phyloP scores from a whole-genome alignment of 2,329 filamentous ascomycete genomes.

The Aureobasidium sp. region DNA sequence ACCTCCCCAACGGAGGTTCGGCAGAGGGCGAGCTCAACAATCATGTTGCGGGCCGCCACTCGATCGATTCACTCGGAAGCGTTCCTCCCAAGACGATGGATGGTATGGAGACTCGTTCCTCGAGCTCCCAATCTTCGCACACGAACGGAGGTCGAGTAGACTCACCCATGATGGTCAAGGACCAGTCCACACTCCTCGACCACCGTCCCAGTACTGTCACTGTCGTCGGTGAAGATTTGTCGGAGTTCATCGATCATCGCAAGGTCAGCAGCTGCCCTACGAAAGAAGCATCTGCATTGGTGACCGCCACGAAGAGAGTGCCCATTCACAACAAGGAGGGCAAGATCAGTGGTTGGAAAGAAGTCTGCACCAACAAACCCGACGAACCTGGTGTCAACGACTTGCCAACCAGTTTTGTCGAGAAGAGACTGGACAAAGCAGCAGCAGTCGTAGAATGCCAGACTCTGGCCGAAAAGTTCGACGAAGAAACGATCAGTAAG shows the following conservation, averaged over 20 bases:
- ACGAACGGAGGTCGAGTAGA: background rate
- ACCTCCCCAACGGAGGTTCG: background rate
- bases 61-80: background rate
- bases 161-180: slow-evolving; percentile 1
- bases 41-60: background rate
- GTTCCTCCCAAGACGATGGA: background rate
- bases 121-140: background rate
- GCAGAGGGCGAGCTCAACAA: background rate
- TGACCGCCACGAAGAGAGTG: background rate
- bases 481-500: slow-evolving; percentile 11
- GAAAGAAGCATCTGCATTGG: background rate
- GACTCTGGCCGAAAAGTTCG: slow-evolving; percentile 7
- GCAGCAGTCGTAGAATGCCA: slow-evolving; percentile 4
- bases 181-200: background rate
- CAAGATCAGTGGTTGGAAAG: slow-evolving; percentile 15
- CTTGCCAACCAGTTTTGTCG: slow-evolving; percentile 5
- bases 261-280: background rate
- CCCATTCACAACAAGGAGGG: slow-evolving; percentile 11
- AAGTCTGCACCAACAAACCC: background rate
- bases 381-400: background rate
- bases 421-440: background rate
- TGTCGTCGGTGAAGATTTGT: slow-evolving; percentile 6
- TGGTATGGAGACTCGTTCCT: background rate
- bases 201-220: background rate
- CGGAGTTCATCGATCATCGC: slow-evolving; percentile 8